These are phyloP conservation scores for Cyathus striatus DNA, from an alignment of 768 basidiomycete genomes.

Conservation along the genomic window DNA sequence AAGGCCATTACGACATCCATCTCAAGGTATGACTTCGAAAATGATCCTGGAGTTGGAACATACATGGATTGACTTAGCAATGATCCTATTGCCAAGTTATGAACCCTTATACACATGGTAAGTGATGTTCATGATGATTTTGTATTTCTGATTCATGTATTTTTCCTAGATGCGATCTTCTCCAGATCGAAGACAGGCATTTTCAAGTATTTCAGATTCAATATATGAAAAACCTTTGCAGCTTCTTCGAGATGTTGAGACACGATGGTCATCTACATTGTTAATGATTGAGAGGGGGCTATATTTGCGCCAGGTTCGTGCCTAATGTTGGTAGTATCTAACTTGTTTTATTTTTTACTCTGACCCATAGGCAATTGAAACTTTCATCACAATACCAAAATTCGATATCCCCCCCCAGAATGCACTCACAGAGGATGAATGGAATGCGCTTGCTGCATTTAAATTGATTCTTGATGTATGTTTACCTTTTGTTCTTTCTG, in stretches of 20 bases:
- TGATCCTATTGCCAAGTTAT: neutral
- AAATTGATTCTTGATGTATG: neutral
- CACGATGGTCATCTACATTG: neutral
- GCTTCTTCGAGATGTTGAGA: neutral
- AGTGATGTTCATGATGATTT: neutral
- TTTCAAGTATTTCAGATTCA: neutral
- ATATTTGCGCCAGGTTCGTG: neutral
- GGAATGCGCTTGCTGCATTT: neutral
- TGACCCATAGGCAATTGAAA: neutral
- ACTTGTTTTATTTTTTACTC: neutral
- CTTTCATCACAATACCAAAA: no score
- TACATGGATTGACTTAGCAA: neutral
- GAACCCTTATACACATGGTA: neutral
- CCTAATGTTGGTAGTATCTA: neutral
- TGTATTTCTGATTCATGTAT: neutral
- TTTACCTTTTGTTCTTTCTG: neutral
- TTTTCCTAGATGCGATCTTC: neutral
- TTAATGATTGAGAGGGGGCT: neutral
- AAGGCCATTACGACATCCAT: neutral
- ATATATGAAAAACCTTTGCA: neutral
- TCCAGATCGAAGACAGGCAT: neutral
- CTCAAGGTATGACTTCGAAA: neutral
- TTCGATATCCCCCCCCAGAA: neutral
- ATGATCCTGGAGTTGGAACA: neutral
- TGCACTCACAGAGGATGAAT: neutral